These are phyloP conservation scores for Talaromyces sp. DNA, from an alignment of 2,329 filamentous ascomycete genomes.

Conservation along the genomic window DNA sequence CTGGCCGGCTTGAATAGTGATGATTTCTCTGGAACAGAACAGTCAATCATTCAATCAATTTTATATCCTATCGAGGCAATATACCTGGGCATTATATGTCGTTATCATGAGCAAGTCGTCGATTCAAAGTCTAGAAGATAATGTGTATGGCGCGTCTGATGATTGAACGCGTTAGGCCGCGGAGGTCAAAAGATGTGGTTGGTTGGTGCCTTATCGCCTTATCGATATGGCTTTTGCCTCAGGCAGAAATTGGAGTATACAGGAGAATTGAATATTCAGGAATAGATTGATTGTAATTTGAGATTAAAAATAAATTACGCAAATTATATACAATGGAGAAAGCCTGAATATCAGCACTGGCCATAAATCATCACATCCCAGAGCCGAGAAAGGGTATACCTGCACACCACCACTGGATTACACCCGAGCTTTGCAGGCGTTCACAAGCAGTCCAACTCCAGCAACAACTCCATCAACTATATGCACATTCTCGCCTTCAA, in stretches of 20 bases:
- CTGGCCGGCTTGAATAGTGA: slow-evolving; percentile 97
- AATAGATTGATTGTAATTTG: neutral
- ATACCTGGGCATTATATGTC: slow-evolving; percentile 39
- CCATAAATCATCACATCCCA: neutral
- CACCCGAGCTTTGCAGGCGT: slow-evolving; percentile 37
- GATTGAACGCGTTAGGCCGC: slow-evolving; percentile 14
- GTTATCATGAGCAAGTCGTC: slow-evolving; percentile 22
- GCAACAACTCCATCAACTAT: slow-evolving; percentile 68
- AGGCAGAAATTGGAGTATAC: neutral
- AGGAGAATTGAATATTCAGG: neutral
- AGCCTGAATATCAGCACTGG: neutral
- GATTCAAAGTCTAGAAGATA: slow-evolving; percentile 25
- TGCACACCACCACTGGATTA: slow-evolving; percentile 19
- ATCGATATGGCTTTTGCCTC: neutral
- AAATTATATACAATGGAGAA: neutral
- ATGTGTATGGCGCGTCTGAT: slow-evolving; percentile 4
- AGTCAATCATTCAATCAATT: neutral
- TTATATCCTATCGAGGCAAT: neutral
- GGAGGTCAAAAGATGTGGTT: slow-evolving; percentile 9
- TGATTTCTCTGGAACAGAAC: slow-evolving; percentile 73
- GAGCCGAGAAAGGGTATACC: neutral
- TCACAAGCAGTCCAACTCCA: slow-evolving; percentile 35
- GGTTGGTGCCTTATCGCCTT: slow-evolving; percentile 13
- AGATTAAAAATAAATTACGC: neutral
- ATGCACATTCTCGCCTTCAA: slow-evolving; percentile 56